Evolutionary conservation across 2,329 filamentous ascomycete species (phyloP), one percentile per base, ranked within the genome.

Genomic region (Lachnum nothofagi): DNA sequence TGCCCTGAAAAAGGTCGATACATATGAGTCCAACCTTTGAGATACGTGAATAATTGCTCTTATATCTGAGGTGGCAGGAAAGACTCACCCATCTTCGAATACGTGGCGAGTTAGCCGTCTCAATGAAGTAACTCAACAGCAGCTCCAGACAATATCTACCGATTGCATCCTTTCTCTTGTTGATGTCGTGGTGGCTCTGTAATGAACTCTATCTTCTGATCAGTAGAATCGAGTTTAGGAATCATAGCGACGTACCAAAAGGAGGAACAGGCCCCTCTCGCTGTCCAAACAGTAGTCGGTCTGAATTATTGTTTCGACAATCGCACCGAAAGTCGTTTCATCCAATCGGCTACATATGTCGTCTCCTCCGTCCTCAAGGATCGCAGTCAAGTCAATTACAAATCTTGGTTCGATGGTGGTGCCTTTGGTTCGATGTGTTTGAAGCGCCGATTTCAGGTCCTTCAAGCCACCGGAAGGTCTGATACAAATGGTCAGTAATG

Each of bases 11-110:
- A 5, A 65, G 51, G 37, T 63, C 54, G n/a, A 58, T 44, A 37
- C 56, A 54, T n/a, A 64, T 41, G 19, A 62, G 51, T 1, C 63
- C 62, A 37, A 56, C 54, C 62, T 63, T 34, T 33, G 19, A 46
- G 58, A 2, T 53, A 19, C n/a, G 33, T 22, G 35, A 8, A n/a
- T 20, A 17, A 29, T n/a, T 12, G 25, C 25, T 38, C 44, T 39
- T 46, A 40, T 38, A 31, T 19, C 9, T n/a, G 2, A 24, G 10
- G 3, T 5, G 12, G n/a, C n/a, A n/a, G n/a, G n/a, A n/a, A n/a
- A n/a, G 16, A 38, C 53, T 47, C 52, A 63, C 63, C 61, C 60
- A 62, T 63, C 57, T 54, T 41, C 61, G 50, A 37, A 58, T 46
- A 2, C 42, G 46, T n/a, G 33, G 20, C 25, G 44, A 24, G 27